Evolutionary conservation across 139 green algal genomes (phyloP).

Genomic region (Astrephomene gubernaculifera): DNA sequence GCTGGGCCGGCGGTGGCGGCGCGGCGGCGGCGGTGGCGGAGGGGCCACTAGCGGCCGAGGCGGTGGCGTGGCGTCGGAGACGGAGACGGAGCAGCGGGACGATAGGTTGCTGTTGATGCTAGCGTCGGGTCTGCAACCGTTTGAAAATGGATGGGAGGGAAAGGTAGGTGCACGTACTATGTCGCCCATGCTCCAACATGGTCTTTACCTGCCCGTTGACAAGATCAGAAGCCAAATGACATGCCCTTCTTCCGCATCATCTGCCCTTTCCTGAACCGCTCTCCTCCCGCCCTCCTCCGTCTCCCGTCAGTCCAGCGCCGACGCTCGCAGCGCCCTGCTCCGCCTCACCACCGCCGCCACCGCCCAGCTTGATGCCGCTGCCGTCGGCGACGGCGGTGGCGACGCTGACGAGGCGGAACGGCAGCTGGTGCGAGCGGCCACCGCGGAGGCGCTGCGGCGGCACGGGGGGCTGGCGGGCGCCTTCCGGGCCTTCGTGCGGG

Average conservation of each 20-base stretch:
- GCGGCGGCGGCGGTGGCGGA: background rate
- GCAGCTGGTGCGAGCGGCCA: constrained; percentile 34
- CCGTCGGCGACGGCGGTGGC: background rate
- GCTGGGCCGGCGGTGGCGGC: background rate
- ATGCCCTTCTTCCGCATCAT: too few species aligned
- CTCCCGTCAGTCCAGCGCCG: too few species aligned
- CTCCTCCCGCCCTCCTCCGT: background rate
- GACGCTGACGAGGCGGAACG: background rate
- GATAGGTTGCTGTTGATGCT: background rate
- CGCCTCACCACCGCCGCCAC: background rate
- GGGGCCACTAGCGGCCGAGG: background rate
- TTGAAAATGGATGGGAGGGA: too few species aligned
- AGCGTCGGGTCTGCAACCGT: background rate
- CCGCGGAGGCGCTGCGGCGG: constrained; percentile 15
- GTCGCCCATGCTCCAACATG: too few species aligned
- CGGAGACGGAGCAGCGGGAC: background rate
- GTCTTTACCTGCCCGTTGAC: too few species aligned
- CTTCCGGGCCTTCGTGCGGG: background rate
- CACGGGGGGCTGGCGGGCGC: constrained; percentile 22
- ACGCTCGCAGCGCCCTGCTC: background rate
- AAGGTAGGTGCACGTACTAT: too few species aligned
- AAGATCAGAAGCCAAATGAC: too few species aligned
- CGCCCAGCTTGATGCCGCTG: background rate
- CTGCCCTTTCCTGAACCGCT: too few species aligned
- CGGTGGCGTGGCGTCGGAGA: background rate